Percentiles rank a stretch among this genome's conserved stretches.
phyloP scores from a whole-genome alignment of 352 stramenopile species.

The Phytophthora ohioensis region DNA sequence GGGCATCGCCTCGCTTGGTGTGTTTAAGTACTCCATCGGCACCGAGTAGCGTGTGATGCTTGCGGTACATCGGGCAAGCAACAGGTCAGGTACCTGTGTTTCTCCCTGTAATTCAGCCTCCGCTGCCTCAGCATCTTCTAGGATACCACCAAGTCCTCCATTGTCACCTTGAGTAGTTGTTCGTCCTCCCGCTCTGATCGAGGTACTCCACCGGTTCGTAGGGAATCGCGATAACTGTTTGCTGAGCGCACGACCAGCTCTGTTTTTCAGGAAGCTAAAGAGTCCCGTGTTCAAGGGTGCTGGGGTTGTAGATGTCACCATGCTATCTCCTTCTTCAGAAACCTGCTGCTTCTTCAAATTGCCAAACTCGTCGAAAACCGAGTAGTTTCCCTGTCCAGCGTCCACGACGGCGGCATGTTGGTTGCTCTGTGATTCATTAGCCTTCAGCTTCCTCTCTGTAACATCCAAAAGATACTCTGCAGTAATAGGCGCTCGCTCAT shows the following conservation, averaged over 20 bases:
- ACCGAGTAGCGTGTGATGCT: slow-evolving; percentile 65
- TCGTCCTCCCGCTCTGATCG: slow-evolving; percentile 15
- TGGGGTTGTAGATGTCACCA: slow-evolving; percentile 10
- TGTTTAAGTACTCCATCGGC: slow-evolving; percentile 62
- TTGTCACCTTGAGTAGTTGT: slow-evolving; percentile 17
- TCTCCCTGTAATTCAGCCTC: slow-evolving; percentile 35
- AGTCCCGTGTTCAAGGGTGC: slow-evolving; percentile 69
- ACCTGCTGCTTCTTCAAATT: slow-evolving; percentile 72
- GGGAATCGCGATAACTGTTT: slow-evolving; percentile 71
- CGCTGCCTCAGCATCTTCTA: slow-evolving; percentile 55
- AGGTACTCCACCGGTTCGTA: slow-evolving; percentile 33
- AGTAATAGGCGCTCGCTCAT: slow-evolving; percentile 66
- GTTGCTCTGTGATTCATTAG: slow-evolving; percentile 44
- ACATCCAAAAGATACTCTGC: slow-evolving; percentile 75
- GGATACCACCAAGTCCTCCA: slow-evolving; percentile 47
- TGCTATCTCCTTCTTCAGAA: slow-evolving; percentile 16
- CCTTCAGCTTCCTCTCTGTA: slow-evolving; percentile 72
- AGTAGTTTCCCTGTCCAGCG: slow-evolving; percentile 68
- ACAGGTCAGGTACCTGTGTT: slow-evolving; percentile 44
- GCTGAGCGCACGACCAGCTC: slow-evolving; percentile 67
- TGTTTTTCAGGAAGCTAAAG: slow-evolving; percentile 82
- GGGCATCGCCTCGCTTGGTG: slow-evolving; percentile 64
- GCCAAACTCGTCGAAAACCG: slow-evolving; percentile 81
- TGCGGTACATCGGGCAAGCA: slow-evolving; percentile 58
- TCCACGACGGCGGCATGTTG: slow-evolving; percentile 62